Evolutionary conservation across 805 yeast genomes (phyloP), one percentile per base, ranked within the genome.

Genomic region (Wickerhamiella brachini): DNA sequence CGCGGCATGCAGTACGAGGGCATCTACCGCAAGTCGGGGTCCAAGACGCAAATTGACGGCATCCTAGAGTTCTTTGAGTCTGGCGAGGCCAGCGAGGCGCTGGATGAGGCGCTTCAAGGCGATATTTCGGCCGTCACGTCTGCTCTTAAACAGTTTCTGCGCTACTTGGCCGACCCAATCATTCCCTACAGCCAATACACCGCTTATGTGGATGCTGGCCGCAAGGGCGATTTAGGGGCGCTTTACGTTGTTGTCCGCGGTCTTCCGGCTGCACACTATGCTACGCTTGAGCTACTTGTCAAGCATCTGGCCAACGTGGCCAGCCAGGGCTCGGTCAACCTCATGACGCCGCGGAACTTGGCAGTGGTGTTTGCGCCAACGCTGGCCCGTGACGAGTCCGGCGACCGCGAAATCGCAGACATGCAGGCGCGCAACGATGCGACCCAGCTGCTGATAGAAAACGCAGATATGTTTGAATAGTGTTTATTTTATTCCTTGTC

Each of bases 311-410:
- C 72, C 45, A 66, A 70, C 51, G 81, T 93, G 31, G 77, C 79
- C 41, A 64, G 69, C 24, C 71, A 73, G 62, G 71, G 78, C 45
- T 65, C 65, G 12, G 62, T 67, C 44, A 93, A 89, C 63, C 74
- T 89, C 64, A 93, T 93, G 98, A 85, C 77, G 43, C 71, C 76
- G 58, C 80, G 80, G 65, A 88, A 93, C 60, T 68, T 93, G 49
- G 81, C 95, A 0, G 86, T 93, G 44, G 96, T 90, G 7, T 93
- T 93, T 72, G 95, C 96, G 1, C 97, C 98, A 3, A 87, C 96
- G 7, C 68, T 93, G 44, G 82, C 88, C 0, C 74, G 95, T 47
- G 95, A 87, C 59, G 69, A 74, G 53, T 74, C 79, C 42, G 89
- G 95, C 7, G 87, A 83, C 56, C 76, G 81, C 50, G 98, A 93